phyloP scores from a whole-genome alignment of 2,329 filamentous ascomycete species.

The Aureobasidium leucospermi region DNA sequence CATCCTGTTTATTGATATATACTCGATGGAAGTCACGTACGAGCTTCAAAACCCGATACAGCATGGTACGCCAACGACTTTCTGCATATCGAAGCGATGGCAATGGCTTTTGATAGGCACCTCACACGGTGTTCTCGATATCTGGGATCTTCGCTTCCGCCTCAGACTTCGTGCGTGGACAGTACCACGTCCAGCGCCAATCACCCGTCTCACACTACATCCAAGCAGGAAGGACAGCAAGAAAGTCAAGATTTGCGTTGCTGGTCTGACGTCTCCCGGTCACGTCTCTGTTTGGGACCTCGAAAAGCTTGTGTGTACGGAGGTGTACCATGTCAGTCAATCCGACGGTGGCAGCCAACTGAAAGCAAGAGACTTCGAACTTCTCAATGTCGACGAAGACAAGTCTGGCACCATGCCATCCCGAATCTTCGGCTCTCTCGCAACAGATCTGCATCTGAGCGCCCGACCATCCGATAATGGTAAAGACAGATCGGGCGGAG shows the following conservation, averaged over 20 bases:
- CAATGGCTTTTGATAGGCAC: constrained; percentile 92
- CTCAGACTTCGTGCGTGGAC: constrained; percentile 84
- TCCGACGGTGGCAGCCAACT: constrained; percentile 30
- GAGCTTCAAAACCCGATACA: constrained; percentile 79
- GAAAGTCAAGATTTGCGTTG: constrained; percentile 79
- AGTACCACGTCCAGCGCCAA: constrained; percentile 68
- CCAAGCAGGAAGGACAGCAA: constrained; percentile 50
- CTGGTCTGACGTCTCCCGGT: constrained; percentile 76
- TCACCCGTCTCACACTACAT: constrained; percentile 73
- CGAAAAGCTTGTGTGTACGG: constrained; percentile 79
- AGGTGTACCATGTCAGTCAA: constrained; percentile 69
- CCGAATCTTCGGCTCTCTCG: constrained; percentile 68
- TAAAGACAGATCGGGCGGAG: constrained; percentile 34
- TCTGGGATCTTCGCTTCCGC: constrained; percentile 96
- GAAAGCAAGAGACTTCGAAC: constrained; percentile 60
- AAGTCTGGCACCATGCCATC: constrained; percentile 78
- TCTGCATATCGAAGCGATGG: constrained; percentile 75
- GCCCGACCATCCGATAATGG: constrained; percentile 2
- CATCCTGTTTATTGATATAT: constrained; percentile 75
- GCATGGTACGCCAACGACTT: constrained; percentile 85
- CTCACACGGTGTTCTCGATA: constrained; percentile 81
- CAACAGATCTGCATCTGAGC: constrained; percentile 3
- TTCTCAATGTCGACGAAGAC: constrained; percentile 87
- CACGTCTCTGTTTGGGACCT: constrained; percentile 95
- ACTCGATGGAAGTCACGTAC: constrained; percentile 77